Evolutionary conservation across 495 filamentous ascomycete species (phyloP), one percentile per base, ranked within the genome.

Genomic region (Xylaria acuta): DNA sequence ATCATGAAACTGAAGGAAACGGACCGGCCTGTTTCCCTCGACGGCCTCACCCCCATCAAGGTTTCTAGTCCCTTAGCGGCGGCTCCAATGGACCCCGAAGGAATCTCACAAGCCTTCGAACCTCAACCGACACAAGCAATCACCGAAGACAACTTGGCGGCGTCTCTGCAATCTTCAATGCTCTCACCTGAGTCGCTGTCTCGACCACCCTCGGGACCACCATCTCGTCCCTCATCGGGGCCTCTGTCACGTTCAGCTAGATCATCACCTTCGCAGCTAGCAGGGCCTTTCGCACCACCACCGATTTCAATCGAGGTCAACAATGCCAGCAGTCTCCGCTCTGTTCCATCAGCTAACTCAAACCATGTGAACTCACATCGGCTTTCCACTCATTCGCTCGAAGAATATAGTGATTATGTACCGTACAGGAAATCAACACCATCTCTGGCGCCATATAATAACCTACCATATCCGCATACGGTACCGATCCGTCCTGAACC

Each of bases 1-100:
- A 69, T 83, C 9, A 75, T 80, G 47, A 78, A 72, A 34, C 73
- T 81, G 2, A 84, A 79, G 59, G 79, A 83, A 69, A 79, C 77
- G 53, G 75, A 75, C 12, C 68, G 58, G 32, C 75, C 75, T 5
- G 77, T 76, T 47, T 74, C 76, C 2, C 69, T 76, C 20, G 74
- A 79, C 16, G 74, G 77, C 14, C 71, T 76, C 25, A 41, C 74
- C 22, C 76, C 77, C 1, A 56, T 76, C 14, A 78, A 76, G 56
- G 32, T 76, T 22, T 76, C 77, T 6, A 75, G 74, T 63, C 73
- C 77, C 43, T 54, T 75, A 41, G 32, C 73, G 16, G 68, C 72
- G 36, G 41, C 72, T 3, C 70, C 76, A 2, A 68, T 73, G n/a
- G 72, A 65, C 62, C 51, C 72, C 12, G 60, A 73, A 45, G 70